Evolutionary conservation across 1,284 basidiomycete genomes (phyloP).

Genomic region (Porodaedalea pini): DNA sequence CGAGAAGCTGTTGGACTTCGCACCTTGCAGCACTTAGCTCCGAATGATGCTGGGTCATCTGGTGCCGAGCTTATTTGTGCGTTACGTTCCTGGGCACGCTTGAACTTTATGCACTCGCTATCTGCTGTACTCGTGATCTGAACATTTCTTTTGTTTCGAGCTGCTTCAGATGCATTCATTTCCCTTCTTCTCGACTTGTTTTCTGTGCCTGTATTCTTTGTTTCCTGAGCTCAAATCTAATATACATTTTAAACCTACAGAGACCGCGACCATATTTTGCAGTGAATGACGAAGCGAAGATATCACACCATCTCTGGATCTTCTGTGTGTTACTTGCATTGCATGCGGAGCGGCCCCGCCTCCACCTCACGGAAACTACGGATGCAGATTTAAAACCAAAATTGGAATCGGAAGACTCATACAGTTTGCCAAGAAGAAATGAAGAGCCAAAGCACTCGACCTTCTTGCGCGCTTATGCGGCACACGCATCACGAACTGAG

Average conservation of each 20-base stretch:
- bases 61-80: background rate
- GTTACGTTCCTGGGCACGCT: constrained; percentile 1
- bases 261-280: constrained; percentile 11
- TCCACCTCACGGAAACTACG: background rate
- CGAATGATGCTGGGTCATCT: background rate
- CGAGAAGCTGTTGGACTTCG: background rate
- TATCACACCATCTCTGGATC: constrained; percentile 32
- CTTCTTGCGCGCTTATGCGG: no score
- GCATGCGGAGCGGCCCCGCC: constrained; percentile 6
- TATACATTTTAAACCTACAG: no score
- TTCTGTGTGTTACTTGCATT: constrained; percentile 27
- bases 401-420: background rate
- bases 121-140: background rate
- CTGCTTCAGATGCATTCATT: no score
- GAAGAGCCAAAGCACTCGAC: background rate
- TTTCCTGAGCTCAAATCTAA: background rate
- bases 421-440: background rate
- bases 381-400: background rate
- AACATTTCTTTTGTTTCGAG: background rate
- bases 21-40: background rate
- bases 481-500: no score
- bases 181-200: no score
- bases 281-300: constrained; percentile 33
- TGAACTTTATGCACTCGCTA: background rate
- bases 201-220: background rate